Percentiles rank a stretch among this genome's conserved stretches.
Evolutionary conservation across 441 rosid species (phyloP).

Genomic region (Syzygium malaccense): DNA sequence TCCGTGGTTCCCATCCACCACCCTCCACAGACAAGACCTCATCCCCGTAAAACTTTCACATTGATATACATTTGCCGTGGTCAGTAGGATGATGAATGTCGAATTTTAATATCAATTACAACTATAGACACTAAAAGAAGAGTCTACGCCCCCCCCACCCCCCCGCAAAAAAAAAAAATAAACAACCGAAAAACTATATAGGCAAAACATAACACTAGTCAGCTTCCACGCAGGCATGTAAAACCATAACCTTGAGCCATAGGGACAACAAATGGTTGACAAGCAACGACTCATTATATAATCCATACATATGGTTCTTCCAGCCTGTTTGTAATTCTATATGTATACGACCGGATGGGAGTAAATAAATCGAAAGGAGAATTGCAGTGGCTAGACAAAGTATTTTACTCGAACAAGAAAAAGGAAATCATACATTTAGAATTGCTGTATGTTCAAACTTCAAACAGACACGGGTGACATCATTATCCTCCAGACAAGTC

Average conservation of each 20-base stretch:
- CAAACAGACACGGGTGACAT: not conserved
- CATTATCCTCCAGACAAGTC: not conserved
- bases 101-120: not conserved
- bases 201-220: not conserved
- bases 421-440: not conserved
- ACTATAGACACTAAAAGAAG: not conserved
- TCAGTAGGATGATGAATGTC: not conserved
- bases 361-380: not conserved
- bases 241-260: not conserved
- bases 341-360: not conserved
- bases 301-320: not conserved
- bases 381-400: not conserved
- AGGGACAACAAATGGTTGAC: not conserved
- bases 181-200: not conserved
- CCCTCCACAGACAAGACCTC: not conserved
- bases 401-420: not conserved
- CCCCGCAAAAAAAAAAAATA: not conserved
- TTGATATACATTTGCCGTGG: not conserved
- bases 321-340: not conserved
- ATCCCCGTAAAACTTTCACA: not conserved
- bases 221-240: not conserved
- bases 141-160: not conserved
- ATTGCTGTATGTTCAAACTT: not conserved
- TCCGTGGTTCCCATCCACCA: not conserved
- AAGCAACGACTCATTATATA: not conserved